Conservation (phyloP, 2,329 filamentous ascomycete species). For the Cordyceps cicadae region DNA sequence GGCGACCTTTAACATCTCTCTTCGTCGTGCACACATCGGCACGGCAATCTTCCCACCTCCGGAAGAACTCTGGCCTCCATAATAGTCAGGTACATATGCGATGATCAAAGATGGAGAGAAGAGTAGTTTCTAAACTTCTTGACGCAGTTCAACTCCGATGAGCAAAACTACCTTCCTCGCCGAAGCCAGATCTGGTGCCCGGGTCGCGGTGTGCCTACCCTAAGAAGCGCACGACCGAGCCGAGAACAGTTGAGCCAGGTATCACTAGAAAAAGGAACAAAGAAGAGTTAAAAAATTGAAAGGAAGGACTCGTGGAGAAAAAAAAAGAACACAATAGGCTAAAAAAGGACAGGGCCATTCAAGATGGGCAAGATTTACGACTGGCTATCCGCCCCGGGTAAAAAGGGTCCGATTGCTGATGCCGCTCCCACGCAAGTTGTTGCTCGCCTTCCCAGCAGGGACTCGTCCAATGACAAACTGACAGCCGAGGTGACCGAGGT, state of each 20-base stretch:
- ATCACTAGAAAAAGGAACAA: neutral
- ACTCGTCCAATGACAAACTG: neutral
- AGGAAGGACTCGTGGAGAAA: neutral
- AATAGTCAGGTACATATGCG: slow-evolving; percentile 7
- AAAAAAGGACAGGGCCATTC: neutral
- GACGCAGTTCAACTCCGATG: neutral
- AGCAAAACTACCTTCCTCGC: neutral
- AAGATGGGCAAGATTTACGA: slow-evolving; percentile 3
- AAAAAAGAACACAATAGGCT: neutral
- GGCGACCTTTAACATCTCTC: neutral
- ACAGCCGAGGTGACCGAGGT: neutral
- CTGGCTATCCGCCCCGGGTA: slow-evolving; percentile 11
- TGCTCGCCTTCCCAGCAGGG: neutral
- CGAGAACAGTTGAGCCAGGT: neutral
- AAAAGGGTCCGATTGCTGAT: slow-evolving; percentile 12
- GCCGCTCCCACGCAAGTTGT: slow-evolving; percentile 11
- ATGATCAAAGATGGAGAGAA: neutral
- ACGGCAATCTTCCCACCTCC: slow-evolving; percentile 8
- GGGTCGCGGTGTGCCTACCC: neutral
- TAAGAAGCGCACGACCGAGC: neutral
- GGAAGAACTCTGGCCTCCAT: slow-evolving; percentile 14
- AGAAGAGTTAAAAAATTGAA: neutral
- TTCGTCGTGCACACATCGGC: slow-evolving; percentile 3
- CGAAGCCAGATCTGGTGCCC: neutral
- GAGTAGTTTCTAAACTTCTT: neutral